Evolutionary conservation across 1,284 basidiomycete species (phyloP).

Genomic region (Megacollybia platyphylla): DNA sequence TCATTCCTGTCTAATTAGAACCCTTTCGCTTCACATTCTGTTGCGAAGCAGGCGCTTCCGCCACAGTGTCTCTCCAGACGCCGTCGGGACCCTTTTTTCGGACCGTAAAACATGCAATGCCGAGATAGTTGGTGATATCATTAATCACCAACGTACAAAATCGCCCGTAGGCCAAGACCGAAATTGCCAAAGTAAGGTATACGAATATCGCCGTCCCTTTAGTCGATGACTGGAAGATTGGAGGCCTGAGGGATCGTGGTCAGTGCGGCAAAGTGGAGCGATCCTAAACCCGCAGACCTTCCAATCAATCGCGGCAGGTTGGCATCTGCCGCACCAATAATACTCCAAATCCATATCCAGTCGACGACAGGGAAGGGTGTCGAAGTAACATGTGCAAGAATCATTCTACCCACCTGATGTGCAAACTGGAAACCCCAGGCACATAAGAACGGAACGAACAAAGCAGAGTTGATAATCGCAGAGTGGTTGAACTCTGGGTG

Average conservation of each 20-base stretch:
- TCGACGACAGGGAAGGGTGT: constrained; percentile 83
- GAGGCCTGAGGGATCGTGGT: constrained; percentile 24
- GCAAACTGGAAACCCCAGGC: constrained; percentile 86
- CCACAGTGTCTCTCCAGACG: constrained; percentile 32
- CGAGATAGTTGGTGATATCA: constrained; percentile 80
- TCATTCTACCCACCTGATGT: constrained; percentile 84
- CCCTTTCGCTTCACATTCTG: no score
- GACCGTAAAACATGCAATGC: constrained; percentile 86
- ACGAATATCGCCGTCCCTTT: constrained; percentile 54
- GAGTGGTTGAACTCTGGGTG: constrained; percentile 46
- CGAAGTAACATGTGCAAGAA: constrained; percentile 86
- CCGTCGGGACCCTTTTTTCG: constrained; percentile 68
- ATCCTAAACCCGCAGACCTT: constrained; percentile 31
- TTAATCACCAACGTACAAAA: constrained; percentile 75
- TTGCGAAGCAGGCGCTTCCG: no score
- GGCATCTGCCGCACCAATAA: constrained; percentile 73
- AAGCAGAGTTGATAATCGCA: constrained; percentile 45
- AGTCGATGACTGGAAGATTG: constrained; percentile 58
- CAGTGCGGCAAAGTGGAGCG: constrained; percentile 2
- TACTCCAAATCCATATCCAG: constrained; percentile 75
- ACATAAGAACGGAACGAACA: constrained; percentile 80
- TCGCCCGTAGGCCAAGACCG: constrained; percentile 62
- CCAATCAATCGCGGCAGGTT: constrained; percentile 60
- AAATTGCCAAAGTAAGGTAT: constrained; percentile 53
- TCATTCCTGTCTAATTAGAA: no score